Evolutionary conservation across 2,329 filamentous ascomycete genomes (phyloP).

Genomic region (Sporothrix variecibatus): DNA sequence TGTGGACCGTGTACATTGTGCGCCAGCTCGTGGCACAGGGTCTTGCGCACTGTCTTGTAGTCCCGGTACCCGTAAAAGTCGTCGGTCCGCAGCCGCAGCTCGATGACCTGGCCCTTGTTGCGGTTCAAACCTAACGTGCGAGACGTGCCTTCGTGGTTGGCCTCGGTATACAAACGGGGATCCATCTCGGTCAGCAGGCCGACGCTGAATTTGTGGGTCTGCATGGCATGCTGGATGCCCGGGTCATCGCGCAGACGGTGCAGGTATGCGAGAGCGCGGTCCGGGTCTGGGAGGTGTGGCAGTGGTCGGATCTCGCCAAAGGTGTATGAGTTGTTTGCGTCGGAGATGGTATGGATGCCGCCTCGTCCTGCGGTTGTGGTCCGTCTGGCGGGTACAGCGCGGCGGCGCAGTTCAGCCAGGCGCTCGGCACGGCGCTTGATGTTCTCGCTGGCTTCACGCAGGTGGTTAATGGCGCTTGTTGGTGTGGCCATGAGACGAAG

Average conservation of each 20-base stretch:
- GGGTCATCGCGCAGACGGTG: slow-evolving; percentile 77
- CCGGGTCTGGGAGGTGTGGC: slow-evolving; percentile 72
- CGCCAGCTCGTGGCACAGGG: slow-evolving; percentile 90
- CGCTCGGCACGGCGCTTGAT: slow-evolving; percentile 25
- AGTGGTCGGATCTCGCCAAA: slow-evolving; percentile 79
- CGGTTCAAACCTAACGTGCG: slow-evolving; percentile 84
- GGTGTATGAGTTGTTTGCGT: slow-evolving; percentile 62
- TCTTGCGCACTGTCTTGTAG: slow-evolving; percentile 87
- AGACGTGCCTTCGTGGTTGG: slow-evolving; percentile 69
- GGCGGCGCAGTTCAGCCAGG: slow-evolving; percentile 23
- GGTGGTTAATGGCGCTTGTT: slow-evolving; percentile 31
- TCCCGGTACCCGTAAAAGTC: slow-evolving; percentile 91
- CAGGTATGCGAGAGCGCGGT: slow-evolving; percentile 70
- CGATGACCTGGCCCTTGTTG: slow-evolving; percentile 86
- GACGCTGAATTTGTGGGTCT: slow-evolving; percentile 80
- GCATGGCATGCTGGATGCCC: slow-evolving; percentile 83
- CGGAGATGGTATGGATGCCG: slow-evolving; percentile 49
- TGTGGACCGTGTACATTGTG: slow-evolving; percentile 88
- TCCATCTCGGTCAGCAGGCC: slow-evolving; percentile 94
- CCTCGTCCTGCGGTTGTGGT: slow-evolving; percentile 30
- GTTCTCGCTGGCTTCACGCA: slow-evolving; percentile 33
- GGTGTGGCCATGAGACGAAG: slow-evolving; percentile 39
- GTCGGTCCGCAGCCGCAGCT: slow-evolving; percentile 87
- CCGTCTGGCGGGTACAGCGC: not conserved
- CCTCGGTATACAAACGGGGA: slow-evolving; percentile 73